Evolutionary conservation across 257 asterid species (phyloP), one percentile per base, ranked within the genome.

Genomic region (Hygrophila difformis): DNA sequence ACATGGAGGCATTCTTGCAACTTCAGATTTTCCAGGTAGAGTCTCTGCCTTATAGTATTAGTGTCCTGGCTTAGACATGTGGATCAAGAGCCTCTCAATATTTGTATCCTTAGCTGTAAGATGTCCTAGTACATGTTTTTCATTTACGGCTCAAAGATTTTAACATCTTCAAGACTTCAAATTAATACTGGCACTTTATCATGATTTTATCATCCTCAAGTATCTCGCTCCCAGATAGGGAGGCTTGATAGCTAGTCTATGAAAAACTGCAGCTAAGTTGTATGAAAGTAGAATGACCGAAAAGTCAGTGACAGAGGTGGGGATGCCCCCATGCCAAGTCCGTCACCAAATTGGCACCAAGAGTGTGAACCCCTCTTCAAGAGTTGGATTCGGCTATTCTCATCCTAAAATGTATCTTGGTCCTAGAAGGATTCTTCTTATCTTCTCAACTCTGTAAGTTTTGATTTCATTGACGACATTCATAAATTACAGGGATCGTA

Each of bases 401-500:
- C 56, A 75, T 0, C 10, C 54, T 1, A 18, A 59, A 13, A 65
- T 77, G 75, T 19, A 50, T 26, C 12, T 76, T 52, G 66, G 68
- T 59, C 91, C 95, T 7, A 76, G 76, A 53, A 74, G 67, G 44
- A 68, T 85, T 39, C 74, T 81, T 36, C 6, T 85, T 55, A 61
- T 73, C 71, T 85, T 74, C 43, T 91, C 91, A 41, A 75, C 93
- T 9, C 44, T 77, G 85, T 77, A 60, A 64, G 81, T 56, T 44
- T 40, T 40, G 16, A 7, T 10, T 2, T 15, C 12, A 6, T n/a
- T 3, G 18, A 13, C 5, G 1, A 1, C 14, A 38, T 15, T 3
- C 23, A 19, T 19, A 12, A 2, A 6, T 11, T 1, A 1, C 12
- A 12, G 10, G 12, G 16, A 46, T 7, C 7, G 7, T 16, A 21